Evolutionary conservation across 1,284 basidiomycete genomes (phyloP).

Genomic region (Apiotrichum akiyoshidainum): DNA sequence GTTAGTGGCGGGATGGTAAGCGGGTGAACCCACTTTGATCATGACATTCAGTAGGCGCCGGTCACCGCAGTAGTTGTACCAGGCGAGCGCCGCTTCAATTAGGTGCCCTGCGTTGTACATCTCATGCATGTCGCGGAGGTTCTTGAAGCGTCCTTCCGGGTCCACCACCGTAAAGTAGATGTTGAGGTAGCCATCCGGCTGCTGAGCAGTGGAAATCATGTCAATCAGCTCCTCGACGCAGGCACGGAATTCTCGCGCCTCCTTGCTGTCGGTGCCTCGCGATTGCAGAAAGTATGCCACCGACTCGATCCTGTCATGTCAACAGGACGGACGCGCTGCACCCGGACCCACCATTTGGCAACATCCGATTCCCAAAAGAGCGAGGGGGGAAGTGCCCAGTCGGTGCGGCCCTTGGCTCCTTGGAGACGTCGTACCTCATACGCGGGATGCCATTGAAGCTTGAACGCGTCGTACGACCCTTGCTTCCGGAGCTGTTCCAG

Average conservation of each 20-base stretch:
- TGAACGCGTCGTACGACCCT: conserved; percentile 40
- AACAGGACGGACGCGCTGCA: not conserved
- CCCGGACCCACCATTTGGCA: conserved; percentile 33
- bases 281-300: conserved; percentile 34
- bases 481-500: conserved; percentile 36
- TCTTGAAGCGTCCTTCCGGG: conserved; percentile 30
- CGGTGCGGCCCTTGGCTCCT: conserved; percentile 22
- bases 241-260: conserved; percentile 22
- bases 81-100: conserved; percentile 37
- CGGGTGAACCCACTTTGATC: conserved; percentile 29
- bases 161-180: conserved; percentile 41
- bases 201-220: conserved; percentile 35
- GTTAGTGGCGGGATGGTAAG: too few relatives aligned
- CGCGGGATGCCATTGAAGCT: conserved; percentile 31
- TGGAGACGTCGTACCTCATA: conserved; percentile 31
- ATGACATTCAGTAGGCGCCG: conserved; percentile 36
- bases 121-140: conserved; percentile 38
- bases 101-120: conserved; percentile 40
- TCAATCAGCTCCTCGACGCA: conserved; percentile 31
- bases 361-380: conserved; percentile 41
- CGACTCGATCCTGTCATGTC: conserved; percentile 30
- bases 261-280: conserved; percentile 12
- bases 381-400: conserved; percentile 29
- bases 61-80: conserved; percentile 30
- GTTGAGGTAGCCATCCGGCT: conserved; percentile 35